Percentiles rank a stretch among this genome's conserved stretches.
These are phyloP conservation scores for Plectranthus barbatus DNA, from an alignment of 257 asterid genomes.

Conservation along the genomic window DNA sequence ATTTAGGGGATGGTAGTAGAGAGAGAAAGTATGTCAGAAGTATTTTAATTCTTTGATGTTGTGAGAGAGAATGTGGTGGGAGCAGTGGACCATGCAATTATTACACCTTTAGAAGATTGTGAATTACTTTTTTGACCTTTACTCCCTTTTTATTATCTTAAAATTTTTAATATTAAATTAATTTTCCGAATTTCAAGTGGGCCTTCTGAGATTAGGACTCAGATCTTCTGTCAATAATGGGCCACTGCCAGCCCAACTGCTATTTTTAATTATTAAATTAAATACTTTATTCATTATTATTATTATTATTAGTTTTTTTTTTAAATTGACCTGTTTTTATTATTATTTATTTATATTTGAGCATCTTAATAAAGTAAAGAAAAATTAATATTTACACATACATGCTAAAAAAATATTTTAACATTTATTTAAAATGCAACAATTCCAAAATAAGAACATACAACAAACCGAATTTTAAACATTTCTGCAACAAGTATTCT, in stretches of 20 bases:
- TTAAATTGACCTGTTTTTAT: too few relatives aligned
- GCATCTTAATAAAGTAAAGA: too few relatives aligned
- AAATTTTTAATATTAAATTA: not conserved
- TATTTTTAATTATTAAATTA: not conserved
- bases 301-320: too few relatives aligned
- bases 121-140: slow-evolving; percentile 15
- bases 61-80: slow-evolving; percentile 25
- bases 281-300: not conserved
- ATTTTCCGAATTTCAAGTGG: slow-evolving; percentile 26
- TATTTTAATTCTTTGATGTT: not conserved
- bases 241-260: slow-evolving; percentile 33
- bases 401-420: too few relatives aligned
- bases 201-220: slow-evolving; percentile 18
- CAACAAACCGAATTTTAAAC: too few relatives aligned
- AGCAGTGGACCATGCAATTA: slow-evolving; percentile 45
- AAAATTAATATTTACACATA: too few relatives aligned
- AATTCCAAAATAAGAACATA: too few relatives aligned
- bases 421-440: too few relatives aligned
- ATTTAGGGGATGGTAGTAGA: slow-evolving; percentile 6
- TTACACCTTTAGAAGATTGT: slow-evolving; percentile 5
- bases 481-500: too few relatives aligned
- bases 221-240: slow-evolving; percentile 23
- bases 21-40: slow-evolving; percentile 28
- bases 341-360: too few relatives aligned
- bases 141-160: not conserved